Conservation (phyloP, 108 stramenopile genomes). For the Fragilariopsis cylindrus region DNA sequence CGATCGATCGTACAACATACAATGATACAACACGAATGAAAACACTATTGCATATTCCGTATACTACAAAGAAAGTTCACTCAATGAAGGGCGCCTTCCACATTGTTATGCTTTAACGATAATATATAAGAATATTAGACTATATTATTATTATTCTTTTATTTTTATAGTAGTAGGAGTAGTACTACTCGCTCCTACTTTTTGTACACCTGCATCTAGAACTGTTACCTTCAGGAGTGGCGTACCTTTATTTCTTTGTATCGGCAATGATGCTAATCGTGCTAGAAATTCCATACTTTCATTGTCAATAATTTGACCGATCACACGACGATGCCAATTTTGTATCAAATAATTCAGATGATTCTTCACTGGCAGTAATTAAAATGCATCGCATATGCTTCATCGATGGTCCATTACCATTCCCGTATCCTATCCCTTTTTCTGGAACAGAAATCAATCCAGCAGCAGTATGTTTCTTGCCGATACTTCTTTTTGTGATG, state of each 20-base stretch:
- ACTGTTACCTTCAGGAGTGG: conserved; percentile 44
- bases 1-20: too few relatives aligned
- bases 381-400: conserved; percentile 63
- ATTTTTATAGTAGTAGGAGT: not conserved
- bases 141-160: not conserved
- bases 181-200: not conserved
- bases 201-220: conserved; percentile 19
- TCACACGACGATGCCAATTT: conserved; percentile 39
- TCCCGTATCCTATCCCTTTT: conserved; percentile 72
- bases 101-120: too few relatives aligned
- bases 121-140: too few relatives aligned
- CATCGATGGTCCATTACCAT: conserved; percentile 39
- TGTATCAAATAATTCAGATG: conserved; percentile 46
- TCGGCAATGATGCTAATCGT: conserved; percentile 56
- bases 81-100: too few relatives aligned
- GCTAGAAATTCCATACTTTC: conserved; percentile 66
- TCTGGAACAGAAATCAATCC: conserved; percentile 64
- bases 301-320: conserved; percentile 70
- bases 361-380: conserved; percentile 49
- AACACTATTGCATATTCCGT: too few relatives aligned
- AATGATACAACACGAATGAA: too few relatives aligned
- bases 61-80: too few relatives aligned
- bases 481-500: conserved; percentile 22
- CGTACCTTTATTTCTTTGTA: conserved; percentile 50
- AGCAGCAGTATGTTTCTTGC: conserved; percentile 50